Evolutionary conservation across 345 rosid genomes (phyloP).

Genomic region (Odontarrhena argentea): DNA sequence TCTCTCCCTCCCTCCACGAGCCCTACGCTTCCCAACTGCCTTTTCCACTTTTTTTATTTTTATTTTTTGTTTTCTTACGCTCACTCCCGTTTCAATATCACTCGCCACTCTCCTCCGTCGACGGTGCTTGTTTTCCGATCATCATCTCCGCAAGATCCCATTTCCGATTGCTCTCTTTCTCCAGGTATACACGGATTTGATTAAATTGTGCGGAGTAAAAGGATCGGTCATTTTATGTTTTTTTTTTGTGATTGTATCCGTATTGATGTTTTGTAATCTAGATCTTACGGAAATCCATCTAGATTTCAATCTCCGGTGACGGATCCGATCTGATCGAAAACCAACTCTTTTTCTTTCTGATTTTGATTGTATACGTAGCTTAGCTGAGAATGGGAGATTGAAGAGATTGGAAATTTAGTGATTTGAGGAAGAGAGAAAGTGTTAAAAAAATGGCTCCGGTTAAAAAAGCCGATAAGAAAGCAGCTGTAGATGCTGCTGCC

Average conservation of each 20-base stretch:
- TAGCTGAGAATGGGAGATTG: constrained; percentile 33
- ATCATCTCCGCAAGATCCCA: not conserved
- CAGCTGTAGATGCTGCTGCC: constrained; percentile 87
- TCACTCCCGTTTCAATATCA: not conserved
- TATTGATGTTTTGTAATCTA: constrained; percentile 1
- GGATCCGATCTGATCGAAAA: constrained; percentile 33
- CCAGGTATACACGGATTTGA: constrained; percentile 31
- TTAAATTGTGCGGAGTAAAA: not conserved
- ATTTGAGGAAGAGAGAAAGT: constrained; percentile 21
- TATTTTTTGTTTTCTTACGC: not conserved
- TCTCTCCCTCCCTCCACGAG: constrained; percentile 31
- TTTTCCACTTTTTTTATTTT: constrained; percentile 4
- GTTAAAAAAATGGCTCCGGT: constrained; percentile 60
- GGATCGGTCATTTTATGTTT: constrained; percentile 10
- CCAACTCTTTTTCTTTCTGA: not conserved
- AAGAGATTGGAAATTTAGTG: constrained; percentile 38
- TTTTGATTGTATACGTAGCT: constrained; percentile 10
- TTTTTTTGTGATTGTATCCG: not conserved
- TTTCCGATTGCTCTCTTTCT: not conserved
- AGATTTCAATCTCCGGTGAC: constrained; percentile 13
- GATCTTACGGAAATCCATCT: constrained; percentile 20
- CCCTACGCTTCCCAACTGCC: constrained; percentile 34
- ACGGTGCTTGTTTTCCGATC: constrained; percentile 16
- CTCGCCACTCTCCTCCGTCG: constrained; percentile 27
- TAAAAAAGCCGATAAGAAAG: constrained; percentile 77